phyloP scores from a whole-genome alignment of 306 rosid genomes.

The Biancaea sappan region DNA sequence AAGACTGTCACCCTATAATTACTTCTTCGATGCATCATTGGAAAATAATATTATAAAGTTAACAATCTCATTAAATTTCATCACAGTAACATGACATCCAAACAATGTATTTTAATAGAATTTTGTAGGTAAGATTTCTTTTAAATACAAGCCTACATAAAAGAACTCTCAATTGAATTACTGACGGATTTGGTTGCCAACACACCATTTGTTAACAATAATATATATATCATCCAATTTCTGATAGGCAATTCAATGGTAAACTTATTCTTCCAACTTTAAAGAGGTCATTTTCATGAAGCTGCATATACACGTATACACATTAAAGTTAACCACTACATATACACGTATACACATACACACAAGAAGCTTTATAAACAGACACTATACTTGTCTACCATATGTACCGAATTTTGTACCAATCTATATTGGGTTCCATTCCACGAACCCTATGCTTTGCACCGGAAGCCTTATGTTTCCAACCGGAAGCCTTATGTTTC shows the following conservation, averaged over 20 bases:
- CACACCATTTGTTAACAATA: background rate
- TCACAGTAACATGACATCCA: no score
- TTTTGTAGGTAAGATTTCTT: no score
- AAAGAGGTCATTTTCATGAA: background rate
- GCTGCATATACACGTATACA: background rate
- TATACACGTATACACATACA: background rate
- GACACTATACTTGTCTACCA: conserved; percentile 48
- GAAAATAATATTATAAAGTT: no score
- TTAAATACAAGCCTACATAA: no score
- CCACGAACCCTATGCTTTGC: conserved; percentile 7
- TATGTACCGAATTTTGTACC: conserved; percentile 72
- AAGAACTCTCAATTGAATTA: background rate
- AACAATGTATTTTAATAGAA: no score
- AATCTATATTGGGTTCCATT: conserved; percentile 38
- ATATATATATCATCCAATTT: conserved; percentile 1
- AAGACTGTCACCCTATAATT: no score
- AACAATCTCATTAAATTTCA: no score
- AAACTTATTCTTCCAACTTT: background rate
- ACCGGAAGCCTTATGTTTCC: no score
- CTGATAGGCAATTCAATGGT: background rate
- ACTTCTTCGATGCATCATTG: no score
- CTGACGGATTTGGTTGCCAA: background rate
- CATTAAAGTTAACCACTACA: background rate
- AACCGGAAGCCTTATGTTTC: no score
- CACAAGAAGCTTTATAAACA: no score